A percentile compares a stretch with the other conserved stretches of the same genome.
phyloP scores from a whole-genome alignment of 2,329 filamentous ascomycete genomes.

The Colletotrichum lupini region DNA sequence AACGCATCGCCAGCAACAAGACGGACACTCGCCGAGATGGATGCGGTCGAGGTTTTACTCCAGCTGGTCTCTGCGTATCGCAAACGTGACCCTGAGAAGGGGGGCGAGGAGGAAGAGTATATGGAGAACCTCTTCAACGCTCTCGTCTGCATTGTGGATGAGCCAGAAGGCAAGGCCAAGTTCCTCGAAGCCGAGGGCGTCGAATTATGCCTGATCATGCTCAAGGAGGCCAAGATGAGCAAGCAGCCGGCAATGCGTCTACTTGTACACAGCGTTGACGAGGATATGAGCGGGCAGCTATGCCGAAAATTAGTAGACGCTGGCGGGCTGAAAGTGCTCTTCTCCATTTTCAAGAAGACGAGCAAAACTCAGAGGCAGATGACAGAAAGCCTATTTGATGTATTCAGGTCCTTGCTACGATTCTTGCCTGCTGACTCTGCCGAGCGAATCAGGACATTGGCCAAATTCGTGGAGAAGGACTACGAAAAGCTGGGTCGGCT shows the following conservation, averaged over 20 bases:
- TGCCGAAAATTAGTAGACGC: slow-evolving; percentile 84
- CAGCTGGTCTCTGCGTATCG: slow-evolving; percentile 88
- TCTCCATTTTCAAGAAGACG: slow-evolving; percentile 89
- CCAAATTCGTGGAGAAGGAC: slow-evolving; percentile 95
- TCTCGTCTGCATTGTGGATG: slow-evolving; percentile 83
- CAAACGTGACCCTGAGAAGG: slow-evolving; percentile 85
- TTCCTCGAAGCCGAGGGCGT: slow-evolving; percentile 92
- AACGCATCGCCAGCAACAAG: slow-evolving; percentile 79
- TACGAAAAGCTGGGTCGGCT: slow-evolving; percentile 86
- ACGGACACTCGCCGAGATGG: slow-evolving; percentile 68
- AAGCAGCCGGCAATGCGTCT: slow-evolving; percentile 82
- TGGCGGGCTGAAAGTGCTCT: slow-evolving; percentile 85
- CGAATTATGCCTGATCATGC: slow-evolving; percentile 91
- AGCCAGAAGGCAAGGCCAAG: slow-evolving; percentile 78
- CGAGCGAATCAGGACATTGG: slow-evolving; percentile 83
- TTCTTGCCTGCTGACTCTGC: slow-evolving; percentile 81
- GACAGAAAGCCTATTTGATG: slow-evolving; percentile 78
- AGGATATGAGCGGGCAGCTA: slow-evolving; percentile 63
- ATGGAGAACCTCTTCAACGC: slow-evolving; percentile 94
- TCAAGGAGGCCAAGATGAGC: slow-evolving; percentile 87
- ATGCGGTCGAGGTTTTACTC: slow-evolving; percentile 83
- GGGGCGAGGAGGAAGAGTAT: slow-evolving; percentile 92
- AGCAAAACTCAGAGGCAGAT: slow-evolving; percentile 16
- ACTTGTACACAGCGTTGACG: slow-evolving; percentile 81
- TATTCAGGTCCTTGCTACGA: slow-evolving; percentile 86